phyloP scores from a whole-genome alignment of 768 basidiomycete genomes.

The button mushroom (Agaricus bisporus) region DNA sequence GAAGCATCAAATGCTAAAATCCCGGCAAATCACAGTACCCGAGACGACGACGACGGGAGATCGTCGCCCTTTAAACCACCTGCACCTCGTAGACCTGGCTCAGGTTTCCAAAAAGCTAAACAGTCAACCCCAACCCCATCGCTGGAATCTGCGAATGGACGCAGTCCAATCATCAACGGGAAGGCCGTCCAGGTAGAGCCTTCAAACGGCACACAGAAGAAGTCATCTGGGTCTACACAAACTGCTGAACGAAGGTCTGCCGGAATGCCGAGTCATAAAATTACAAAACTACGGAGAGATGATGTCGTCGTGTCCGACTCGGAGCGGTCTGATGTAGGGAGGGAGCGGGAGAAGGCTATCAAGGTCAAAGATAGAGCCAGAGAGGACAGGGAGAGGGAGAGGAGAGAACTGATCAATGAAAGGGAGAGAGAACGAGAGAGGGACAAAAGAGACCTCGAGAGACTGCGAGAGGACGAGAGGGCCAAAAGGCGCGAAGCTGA shows the following conservation, averaged over 20 bases:
- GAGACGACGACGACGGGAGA: constrained; percentile 10
- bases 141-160: background rate
- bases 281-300: constrained; percentile 1
- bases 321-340: constrained; percentile 5
- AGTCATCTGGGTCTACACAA: background rate
- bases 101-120: constrained; percentile 11
- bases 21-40: constrained; percentile 12
- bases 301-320: constrained; percentile 4
- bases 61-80: constrained; percentile 3
- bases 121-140: constrained; percentile 6
- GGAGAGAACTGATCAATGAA: background rate
- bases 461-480: constrained; percentile 15
- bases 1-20: constrained; percentile 17
- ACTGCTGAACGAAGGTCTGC: background rate
- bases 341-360: constrained; percentile 8
- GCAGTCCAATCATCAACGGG: constrained; percentile 7
- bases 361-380: constrained; percentile 2
- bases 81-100: constrained; percentile 10
- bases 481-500: constrained; percentile 14
- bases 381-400: constrained; percentile 14
- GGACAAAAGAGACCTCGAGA: constrained; percentile 16
- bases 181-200: constrained; percentile 4
- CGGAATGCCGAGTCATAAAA: background rate
- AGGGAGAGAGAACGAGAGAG: constrained; percentile 5
- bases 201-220: background rate